phyloP scores from a whole-genome alignment of 441 rosid genomes.

The Melastoma candidum region DNA sequence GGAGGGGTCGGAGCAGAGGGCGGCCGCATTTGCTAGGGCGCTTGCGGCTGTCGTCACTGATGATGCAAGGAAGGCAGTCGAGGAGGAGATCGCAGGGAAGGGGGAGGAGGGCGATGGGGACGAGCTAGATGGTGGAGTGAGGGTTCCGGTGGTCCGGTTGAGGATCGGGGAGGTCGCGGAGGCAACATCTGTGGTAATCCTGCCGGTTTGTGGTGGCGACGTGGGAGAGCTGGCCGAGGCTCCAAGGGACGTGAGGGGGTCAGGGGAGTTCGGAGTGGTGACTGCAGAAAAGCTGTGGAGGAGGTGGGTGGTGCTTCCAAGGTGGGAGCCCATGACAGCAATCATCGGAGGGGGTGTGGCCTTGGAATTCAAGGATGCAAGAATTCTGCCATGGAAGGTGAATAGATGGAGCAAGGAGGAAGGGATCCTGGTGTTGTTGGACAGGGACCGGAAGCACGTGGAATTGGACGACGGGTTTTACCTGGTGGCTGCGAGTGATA shows the following conservation, averaged over 20 bases:
- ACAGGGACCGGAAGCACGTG: slow-evolving; percentile 49
- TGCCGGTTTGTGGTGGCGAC: slow-evolving; percentile 65
- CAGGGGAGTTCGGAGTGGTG: slow-evolving; percentile 71
- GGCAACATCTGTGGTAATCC: slow-evolving; percentile 49
- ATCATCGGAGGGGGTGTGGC: slow-evolving; percentile 51
- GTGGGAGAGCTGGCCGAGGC: slow-evolving; percentile 57
- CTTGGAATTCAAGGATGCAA: slow-evolving; percentile 61
- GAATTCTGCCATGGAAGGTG: slow-evolving; percentile 59
- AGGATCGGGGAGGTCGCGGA: slow-evolving; percentile 70
- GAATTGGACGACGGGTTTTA: slow-evolving; percentile 53
- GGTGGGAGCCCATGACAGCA: slow-evolving; percentile 44
- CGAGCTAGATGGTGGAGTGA: not conserved
- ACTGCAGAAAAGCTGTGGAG: slow-evolving; percentile 71
- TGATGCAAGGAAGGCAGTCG: slow-evolving; percentile 32
- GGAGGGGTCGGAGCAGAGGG: slow-evolving; percentile 44
- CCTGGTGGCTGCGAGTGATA: slow-evolving; percentile 31
- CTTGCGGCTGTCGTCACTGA: slow-evolving; percentile 48
- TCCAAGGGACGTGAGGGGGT: slow-evolving; percentile 36
- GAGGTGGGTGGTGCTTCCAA: slow-evolving; percentile 80
- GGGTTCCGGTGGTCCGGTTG: slow-evolving; percentile 63
- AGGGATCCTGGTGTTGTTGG: slow-evolving; percentile 56
- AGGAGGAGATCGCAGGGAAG: slow-evolving; percentile 27
- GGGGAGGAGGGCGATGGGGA: not conserved
- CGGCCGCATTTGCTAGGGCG: slow-evolving; percentile 39
- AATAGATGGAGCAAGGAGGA: slow-evolving; percentile 69